Percentiles rank a stretch among this genome's conserved stretches.
These are phyloP conservation scores for Lindgomyces ingoldianus DNA, from an alignment of 495 filamentous ascomycete genomes.

Conservation along the genomic window DNA sequence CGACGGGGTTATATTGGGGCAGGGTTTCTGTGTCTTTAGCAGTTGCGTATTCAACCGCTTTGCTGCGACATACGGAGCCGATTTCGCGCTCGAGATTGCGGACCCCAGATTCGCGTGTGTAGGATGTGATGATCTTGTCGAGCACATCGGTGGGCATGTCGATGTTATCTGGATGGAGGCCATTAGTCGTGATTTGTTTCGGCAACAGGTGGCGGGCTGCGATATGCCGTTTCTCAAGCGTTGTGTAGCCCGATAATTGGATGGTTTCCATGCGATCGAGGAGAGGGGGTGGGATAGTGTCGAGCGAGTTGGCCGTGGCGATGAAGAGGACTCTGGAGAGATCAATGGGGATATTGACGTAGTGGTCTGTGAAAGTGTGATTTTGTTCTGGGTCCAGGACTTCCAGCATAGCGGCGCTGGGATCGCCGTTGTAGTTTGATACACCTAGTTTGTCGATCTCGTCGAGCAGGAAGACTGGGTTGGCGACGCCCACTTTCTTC, in stretches of 20 bases:
- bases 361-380: conserved; percentile 91
- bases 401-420: conserved; percentile 97
- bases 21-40: conserved; percentile 74
- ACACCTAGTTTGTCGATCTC: conserved; percentile 98
- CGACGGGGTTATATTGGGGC: conserved; percentile 69
- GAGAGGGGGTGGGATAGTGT: conserved; percentile 93
- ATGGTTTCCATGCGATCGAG: conserved; percentile 98
- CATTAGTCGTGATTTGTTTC: conserved; percentile 84
- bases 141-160: conserved; percentile 78
- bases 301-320: conserved; percentile 94
- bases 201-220: conserved; percentile 90
- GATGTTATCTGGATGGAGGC: conserved; percentile 72
- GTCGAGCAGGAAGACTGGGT: conserved; percentile 94
- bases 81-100: conserved; percentile 96
- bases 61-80: conserved; percentile 88
- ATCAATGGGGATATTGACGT: conserved; percentile 94
- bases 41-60: conserved; percentile 92
- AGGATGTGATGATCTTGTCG: conserved; percentile 90
- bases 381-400: conserved; percentile 99
- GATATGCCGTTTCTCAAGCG: conserved; percentile 96
- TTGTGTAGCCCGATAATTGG: conserved; percentile 89
- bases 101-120: conserved; percentile 97
- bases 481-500: conserved; percentile 94
- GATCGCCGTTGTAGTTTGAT: conserved; percentile 92
- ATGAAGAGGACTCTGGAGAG: conserved; percentile 97